Percentiles rank a stretch among this genome's conserved stretches.
These are phyloP conservation scores for Fusarium palustre DNA, from an alignment of 2,329 filamentous ascomycete species.

Conservation along the genomic window DNA sequence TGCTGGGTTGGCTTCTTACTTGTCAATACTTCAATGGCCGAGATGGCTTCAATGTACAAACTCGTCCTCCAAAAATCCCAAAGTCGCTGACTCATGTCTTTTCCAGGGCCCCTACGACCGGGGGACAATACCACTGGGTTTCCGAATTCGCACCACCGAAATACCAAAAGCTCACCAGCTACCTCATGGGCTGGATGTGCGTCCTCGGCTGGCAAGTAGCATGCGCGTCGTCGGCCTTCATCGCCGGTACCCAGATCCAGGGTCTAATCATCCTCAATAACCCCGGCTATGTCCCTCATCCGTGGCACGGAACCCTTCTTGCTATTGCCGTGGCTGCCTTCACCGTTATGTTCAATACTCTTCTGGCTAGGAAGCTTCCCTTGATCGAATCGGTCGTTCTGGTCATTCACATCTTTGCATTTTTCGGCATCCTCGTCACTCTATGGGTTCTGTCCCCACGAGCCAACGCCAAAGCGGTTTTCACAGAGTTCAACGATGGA, in stretches of 20 bases:
- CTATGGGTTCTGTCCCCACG: constrained; percentile 40
- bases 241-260: constrained; percentile 59
- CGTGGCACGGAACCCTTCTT: constrained; percentile 40
- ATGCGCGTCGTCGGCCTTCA: constrained; percentile 55
- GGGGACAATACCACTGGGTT: constrained; percentile 70
- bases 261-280: constrained; percentile 55
- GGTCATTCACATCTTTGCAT: constrained; percentile 41
- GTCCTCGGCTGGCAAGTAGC: constrained; percentile 60
- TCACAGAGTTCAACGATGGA: constrained; percentile 38
- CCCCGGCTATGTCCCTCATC: constrained; percentile 21
- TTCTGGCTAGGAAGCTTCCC: constrained; percentile 30
- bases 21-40: constrained; percentile 59
- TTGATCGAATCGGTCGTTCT: constrained; percentile 34
- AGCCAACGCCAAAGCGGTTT: constrained; percentile 32
- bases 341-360: constrained; percentile 36
- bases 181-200: constrained; percentile 61
- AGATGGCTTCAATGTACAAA: constrained; percentile 60
- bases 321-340: constrained; percentile 30
- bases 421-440: constrained; percentile 38
- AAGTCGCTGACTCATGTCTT: not conserved
- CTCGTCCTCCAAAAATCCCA: accelerated
- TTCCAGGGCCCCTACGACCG: constrained; percentile 61
- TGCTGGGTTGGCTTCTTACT: constrained; percentile 54
- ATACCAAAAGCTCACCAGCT: constrained; percentile 65
- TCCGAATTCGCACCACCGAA: constrained; percentile 62